Evolutionary conservation across 768 basidiomycete genomes (phyloP).

Genomic region (Cystobasidium onofrii): DNA sequence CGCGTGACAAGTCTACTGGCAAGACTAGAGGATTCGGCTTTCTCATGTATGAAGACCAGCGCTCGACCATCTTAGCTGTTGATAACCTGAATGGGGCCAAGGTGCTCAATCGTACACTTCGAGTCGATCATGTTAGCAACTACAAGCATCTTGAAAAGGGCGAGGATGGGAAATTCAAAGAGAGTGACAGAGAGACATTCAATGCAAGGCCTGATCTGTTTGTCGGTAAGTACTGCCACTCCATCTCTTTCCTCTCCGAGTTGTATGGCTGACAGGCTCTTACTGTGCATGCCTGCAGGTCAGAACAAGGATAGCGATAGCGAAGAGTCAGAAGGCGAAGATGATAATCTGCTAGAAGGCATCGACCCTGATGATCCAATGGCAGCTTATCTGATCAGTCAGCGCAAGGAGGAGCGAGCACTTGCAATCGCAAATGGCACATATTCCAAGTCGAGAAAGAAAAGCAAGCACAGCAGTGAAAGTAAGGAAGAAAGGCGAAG

Average conservation of each 20-base stretch:
- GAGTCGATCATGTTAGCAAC: slow-evolving; percentile 72
- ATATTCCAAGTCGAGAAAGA: slow-evolving; percentile 56
- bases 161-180: slow-evolving; percentile 75
- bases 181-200: slow-evolving; percentile 72
- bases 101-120: slow-evolving; percentile 72
- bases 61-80: slow-evolving; percentile 88
- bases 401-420: slow-evolving; percentile 75
- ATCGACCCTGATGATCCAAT: slow-evolving; percentile 97
- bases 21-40: slow-evolving; percentile 88
- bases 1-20: slow-evolving; percentile 84
- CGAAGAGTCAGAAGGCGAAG: slow-evolving; percentile 46
- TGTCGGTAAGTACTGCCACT: slow-evolving; percentile 50
- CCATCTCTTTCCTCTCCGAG: neutral
- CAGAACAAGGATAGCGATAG: slow-evolving; percentile 21
- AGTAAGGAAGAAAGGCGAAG: slow-evolving; percentile 6
- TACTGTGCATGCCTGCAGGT: neutral
- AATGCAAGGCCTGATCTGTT: slow-evolving; percentile 75
- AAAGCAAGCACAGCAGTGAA: slow-evolving; percentile 30
- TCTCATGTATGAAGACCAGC: slow-evolving; percentile 98
- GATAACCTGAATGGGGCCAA: slow-evolving; percentile 96
- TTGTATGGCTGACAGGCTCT: slow-evolving; percentile 1
- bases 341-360: slow-evolving; percentile 61
- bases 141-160: slow-evolving; percentile 79
- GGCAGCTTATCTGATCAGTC: slow-evolving; percentile 77
- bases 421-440: slow-evolving; percentile 59